Evolutionary conservation across 1,139 yeast species (phyloP), one percentile per base, ranked within the genome.

Genomic region (Diutina siamensis): DNA sequence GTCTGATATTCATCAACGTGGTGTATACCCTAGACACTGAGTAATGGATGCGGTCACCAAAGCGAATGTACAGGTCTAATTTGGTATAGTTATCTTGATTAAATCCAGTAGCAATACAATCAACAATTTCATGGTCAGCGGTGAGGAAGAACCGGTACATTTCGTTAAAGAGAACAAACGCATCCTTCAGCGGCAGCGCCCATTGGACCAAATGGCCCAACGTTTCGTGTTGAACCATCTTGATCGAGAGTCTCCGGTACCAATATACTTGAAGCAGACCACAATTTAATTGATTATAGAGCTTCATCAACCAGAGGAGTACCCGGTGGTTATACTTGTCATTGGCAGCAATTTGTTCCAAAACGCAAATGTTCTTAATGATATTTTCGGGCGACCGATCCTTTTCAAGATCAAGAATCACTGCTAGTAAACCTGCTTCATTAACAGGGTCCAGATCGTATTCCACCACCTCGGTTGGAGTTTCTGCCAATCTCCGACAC

Each of bases 181-280:
- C 60, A 12, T 51, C 50, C 44, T 57, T 57, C 0, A 63, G 53
- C 1, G 72, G 71, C 18, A 49, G 52, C 15, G 57, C 53, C 0
- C 78, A 57, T 7, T 69, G 57, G 13, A 84, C 57, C 49, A 72
- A 68, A 51, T 83, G 80, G 15, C 80, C 73, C 46, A 88, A 61
- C 0, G 92, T 78, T 57, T 92, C 97, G 50, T 75, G 70, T 60
- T 92, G 98, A 12, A 88, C 63, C 66, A 82, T 82, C 55, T 83
- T 85, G 50, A 88, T 75, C 44, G 78, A 76, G 46, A 92, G 63
- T 0, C 67, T 55, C 7, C 74, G 65, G 57, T 72, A 80, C 46
- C 79, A 76, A 10, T 63, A 64, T 15, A 63, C 54, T 3, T 92
- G 80, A 44, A 66, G 59, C 2, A 72, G 60, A 34, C 68, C 68